Conservation (phyloP, 2,329 filamentous ascomycete species). For the Colletotrichum liriopes region DNA sequence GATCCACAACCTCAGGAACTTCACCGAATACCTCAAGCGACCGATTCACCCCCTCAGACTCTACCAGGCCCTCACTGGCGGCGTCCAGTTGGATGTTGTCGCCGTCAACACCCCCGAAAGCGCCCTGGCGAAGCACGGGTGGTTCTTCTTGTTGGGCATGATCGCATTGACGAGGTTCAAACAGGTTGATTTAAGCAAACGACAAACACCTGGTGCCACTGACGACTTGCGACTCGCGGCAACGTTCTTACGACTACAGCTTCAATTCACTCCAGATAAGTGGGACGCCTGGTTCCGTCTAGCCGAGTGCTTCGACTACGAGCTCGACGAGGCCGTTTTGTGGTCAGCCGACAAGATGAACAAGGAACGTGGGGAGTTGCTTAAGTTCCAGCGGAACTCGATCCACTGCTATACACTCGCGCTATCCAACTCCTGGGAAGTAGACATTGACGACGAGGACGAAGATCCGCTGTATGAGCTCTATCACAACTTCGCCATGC, state of each 20-base stretch:
- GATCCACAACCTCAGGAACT: constrained; percentile 88
- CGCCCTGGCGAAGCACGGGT: constrained; percentile 83
- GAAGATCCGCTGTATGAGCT: constrained; percentile 71
- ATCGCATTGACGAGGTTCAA: constrained; percentile 90
- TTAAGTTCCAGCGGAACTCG: constrained; percentile 82
- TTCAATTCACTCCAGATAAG: constrained; percentile 85
- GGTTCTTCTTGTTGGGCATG: constrained; percentile 94
- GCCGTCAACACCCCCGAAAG: constrained; percentile 79
- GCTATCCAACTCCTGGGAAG: constrained; percentile 68
- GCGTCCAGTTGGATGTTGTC: constrained; percentile 81
- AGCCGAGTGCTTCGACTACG: constrained; percentile 89
- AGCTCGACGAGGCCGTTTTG: constrained; percentile 87
- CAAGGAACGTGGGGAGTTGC: constrained; percentile 81
- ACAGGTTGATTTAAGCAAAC: constrained; percentile 77
- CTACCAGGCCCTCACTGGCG: constrained; percentile 85
- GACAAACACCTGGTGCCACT: constrained; percentile 83
- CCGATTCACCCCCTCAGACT: constrained; percentile 87
- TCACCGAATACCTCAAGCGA: constrained; percentile 85
- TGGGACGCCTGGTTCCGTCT: constrained; percentile 95
- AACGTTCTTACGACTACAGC: constrained; percentile 83
- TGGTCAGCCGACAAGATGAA: constrained; percentile 96
- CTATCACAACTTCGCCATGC: constrained; percentile 74
- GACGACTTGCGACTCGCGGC: constrained; percentile 88
- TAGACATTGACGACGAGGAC: constrained; percentile 61
- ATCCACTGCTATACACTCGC: constrained; percentile 84